Evolutionary conservation across 768 basidiomycete genomes (phyloP), one percentile per base, ranked within the genome.

Genomic region (Botryobasidium botryosum): DNA sequence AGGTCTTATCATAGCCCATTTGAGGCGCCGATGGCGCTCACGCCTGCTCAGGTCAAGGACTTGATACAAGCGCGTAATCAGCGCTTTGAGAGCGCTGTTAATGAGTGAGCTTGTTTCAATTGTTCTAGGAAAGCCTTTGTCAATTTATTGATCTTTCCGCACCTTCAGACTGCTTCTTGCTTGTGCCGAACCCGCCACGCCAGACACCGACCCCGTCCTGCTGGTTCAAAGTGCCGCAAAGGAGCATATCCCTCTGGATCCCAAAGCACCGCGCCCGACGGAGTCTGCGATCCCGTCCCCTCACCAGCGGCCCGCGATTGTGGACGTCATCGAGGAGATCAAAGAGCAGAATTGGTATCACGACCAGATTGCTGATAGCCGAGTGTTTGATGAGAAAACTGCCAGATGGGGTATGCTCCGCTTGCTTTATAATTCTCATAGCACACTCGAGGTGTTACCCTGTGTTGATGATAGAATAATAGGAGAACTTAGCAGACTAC

Each of bases 231-330:
- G 70, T 5, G 83, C 82, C 20, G 79, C 76, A 2, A 66, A 64
- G 21, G 74, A 75, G 23, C 76, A 81, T 51, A 66, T 90, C 7
- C 87, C 87, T 2, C 62, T 80, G 23, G 67, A 80, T 51, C 77
- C 78, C 5, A 54, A 54, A 18, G 37, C 44, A 1, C 29, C 46
- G 5, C 42, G 40, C 31, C 26, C 41, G 12, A 44, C 50, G 45
- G 48, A 47, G 26, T 36, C 45, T 31, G 47, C 47, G 29, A 51
- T 68, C 43, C 70, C 69, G 12, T 59, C 59, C n/a, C 56, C 70
- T 2, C 61, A 67, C 21, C 60, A 71, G 23, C 68, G 86, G 15
- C 72, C 69, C 23, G 62, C 76, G 1, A 72, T 88, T 5, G 61
- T 67, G 10, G 59, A 62, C 4, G 60, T 87, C 24, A 62, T 90